Evolutionary conservation across 1,284 basidiomycete genomes (phyloP), one percentile per base, ranked within the genome.

Genomic region (Sporisorium graminicola): DNA sequence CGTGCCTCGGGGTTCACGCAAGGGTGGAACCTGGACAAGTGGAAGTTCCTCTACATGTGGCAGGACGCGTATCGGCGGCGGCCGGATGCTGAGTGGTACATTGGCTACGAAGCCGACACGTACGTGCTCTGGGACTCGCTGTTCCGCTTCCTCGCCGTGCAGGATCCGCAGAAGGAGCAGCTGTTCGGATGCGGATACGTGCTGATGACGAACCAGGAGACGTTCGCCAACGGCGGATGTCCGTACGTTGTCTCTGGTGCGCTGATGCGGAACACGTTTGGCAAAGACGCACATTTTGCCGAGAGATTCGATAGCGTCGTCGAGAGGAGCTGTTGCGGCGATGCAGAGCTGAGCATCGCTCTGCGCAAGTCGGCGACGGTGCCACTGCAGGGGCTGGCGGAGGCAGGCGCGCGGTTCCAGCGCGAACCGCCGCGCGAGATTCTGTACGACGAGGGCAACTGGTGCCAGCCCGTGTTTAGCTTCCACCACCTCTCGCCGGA

Each of bases 21-120:
- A 20, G 71, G 71, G 0, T 74, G 71, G 71, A 56, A 65, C 2
- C 31, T 74, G 24, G 71, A 74, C 58, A 65, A 65, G 55, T 74
- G 58, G 60, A 74, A 74, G 58, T 74, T 68, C 50, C 40, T 74
- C 14, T 68, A 68, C 56, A 74, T 74, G 71, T 74, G 73, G 73
- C 46, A 63, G 27, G 73, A 75, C 26, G 73, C 73, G 0, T 75
- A 42, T 20, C 55, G 16, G 3, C 63, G 59, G 7, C 29, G 64
- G 3, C 73, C 73, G 1, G 5, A 52, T 8, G 56, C 58, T 0
- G 67, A 71, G 2, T 75, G 73, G 73, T 75, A 75, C 8, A 64
- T 75, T n/a, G 73, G 73, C 1, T 65, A 65, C 58, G 73, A 75
- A 53, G 73, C 73, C 9, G 73, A 75, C 33, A 62, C 57, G 3